Base-by-base conservation (phyloP, 1,139 yeast genomes). In the Tardiomyces depauwii region DNA sequence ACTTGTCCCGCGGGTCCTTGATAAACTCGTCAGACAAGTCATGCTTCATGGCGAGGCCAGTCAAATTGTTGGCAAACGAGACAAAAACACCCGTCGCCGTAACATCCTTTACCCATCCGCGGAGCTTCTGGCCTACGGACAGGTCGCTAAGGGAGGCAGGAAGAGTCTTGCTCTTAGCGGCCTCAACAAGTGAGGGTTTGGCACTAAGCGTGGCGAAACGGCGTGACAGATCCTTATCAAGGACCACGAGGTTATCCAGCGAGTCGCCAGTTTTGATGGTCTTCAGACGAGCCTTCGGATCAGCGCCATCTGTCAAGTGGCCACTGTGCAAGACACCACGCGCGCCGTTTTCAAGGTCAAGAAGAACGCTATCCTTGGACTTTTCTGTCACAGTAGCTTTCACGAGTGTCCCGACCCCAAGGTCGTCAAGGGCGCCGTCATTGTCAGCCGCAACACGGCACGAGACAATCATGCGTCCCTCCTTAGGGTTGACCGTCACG, bases 31-130 rank as follows among this genome's bases (percentile, higher is more conserved):
- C 77, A 18, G 78, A 72, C 16, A 89, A 82, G 57, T 82, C 81
- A 59, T 82, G 80, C 49, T 91, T 87, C 53, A 85, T 74, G 2
- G 87, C 84, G 55, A 91, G 73, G 43, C 96, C 97, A 30, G 88
- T 84, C 54, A 89, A 74, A 46, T 75, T 77, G 53, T 84, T 84
- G 50, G 82, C 88, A 64, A 91, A 91, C 0, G 83, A 77, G 48
- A 91, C 83, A 62, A 91, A 89, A 27, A 87, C 72, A 53, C 97
- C 97, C 23, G 74, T 73, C 46, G 72, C 76, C 18, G 93, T 83
- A 27, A 86, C 80, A 25, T 88, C 80, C 56, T 79, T 83, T 45
- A 91, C 76, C 60, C 73, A 89, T 40, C 97, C 98, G 51, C 77
- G 72, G 45, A 84, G 62, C 13, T 65, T 57, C 30, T 49, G 49